Evolutionary conservation across 345 rosid genomes (phyloP), one percentile per base, ranked within the genome.

Genomic region (Arabidopsis thaliana): DNA sequence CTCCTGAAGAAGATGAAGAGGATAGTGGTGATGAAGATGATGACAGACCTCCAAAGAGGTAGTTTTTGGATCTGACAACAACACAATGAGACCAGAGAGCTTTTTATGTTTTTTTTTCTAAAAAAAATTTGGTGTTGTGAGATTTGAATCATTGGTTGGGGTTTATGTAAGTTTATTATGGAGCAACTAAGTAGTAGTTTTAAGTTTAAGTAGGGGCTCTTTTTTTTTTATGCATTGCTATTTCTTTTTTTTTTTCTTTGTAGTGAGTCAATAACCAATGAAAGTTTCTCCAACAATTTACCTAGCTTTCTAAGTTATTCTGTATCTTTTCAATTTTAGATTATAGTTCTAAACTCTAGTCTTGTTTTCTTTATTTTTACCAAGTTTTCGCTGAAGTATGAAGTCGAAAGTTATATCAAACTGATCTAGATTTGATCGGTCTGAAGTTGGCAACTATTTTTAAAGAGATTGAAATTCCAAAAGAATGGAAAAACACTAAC

Each of bases 21-120:
- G 89, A 65, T n/a, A 87, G 78, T 50, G 87, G 84, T 25, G 97
- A 86, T 1, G 96, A 87, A 66, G 98, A 89, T 78, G 96, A 89
- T 70, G 88, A 80, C 58, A 88, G 97, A 37, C 96, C 98, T 53
- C 81, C 97, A 50, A 93, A 93, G 84, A 88, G 98, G 82, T 93
- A 91, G 86, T 72, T 51, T 72, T 10, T 24, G n/a, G 30, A 70
- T 13, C 65, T 70, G 66, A 48, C 71, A 14, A 69, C 30, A 38
- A 50, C 40, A 52, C 6, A 41, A 60, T 23, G 40, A 58, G 8
- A 62, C 51, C 23, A 38, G 8, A 59, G 50, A 69, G 62, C 22
- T 37, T 32, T 32, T 69, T 48, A 44, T 61, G 75, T 57, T 52
- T 42, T 46, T 50, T 41, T 1, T 38, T 8, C 0, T 0, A 8